These are phyloP conservation scores for Jackrogersella minutella DNA, from an alignment of 495 filamentous ascomycete species.

Conservation along the genomic window DNA sequence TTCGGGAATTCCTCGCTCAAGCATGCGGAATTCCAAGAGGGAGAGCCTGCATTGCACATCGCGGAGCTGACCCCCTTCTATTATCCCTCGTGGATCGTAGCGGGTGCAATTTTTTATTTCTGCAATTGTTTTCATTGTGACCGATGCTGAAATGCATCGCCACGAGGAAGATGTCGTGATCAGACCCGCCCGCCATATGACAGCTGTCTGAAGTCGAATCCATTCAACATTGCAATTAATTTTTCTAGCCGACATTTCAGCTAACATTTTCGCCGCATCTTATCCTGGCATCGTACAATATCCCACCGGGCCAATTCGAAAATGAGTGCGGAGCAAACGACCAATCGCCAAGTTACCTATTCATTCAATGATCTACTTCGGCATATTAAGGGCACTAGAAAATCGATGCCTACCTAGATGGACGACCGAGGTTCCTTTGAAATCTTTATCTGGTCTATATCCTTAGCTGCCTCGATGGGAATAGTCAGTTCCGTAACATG, in stretches of 20 bases:
- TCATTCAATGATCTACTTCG: no score
- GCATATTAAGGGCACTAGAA: no score
- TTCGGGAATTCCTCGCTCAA: constrained; percentile 68
- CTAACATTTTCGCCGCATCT: no score
- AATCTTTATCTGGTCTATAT: neutral
- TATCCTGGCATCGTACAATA: no score
- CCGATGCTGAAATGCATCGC: constrained; percentile 25
- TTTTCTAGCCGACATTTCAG: no score
- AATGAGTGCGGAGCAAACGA: no score
- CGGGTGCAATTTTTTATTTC: constrained; percentile 44
- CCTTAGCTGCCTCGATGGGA: neutral
- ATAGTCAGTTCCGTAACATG: neutral
- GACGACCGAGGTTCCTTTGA: no score
- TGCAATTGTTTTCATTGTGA: constrained; percentile 32
- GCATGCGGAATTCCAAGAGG: constrained; percentile 65
- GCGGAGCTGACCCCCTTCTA: constrained; percentile 72
- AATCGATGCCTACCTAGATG: neutral
- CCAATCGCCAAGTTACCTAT: no score
- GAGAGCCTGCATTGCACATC: constrained; percentile 82
- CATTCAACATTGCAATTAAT: no score
- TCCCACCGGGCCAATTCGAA: no score
- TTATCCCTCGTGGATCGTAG: constrained; percentile 74
- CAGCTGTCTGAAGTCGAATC: no score
- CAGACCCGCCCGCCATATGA: no score
- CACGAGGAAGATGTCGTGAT: constrained; percentile 28